A percentile compares a stretch with the other conserved stretches of the same genome.
These are phyloP conservation scores for Corylus heterophylla DNA, from an alignment of 306 rosid species.

Conservation along the genomic window DNA sequence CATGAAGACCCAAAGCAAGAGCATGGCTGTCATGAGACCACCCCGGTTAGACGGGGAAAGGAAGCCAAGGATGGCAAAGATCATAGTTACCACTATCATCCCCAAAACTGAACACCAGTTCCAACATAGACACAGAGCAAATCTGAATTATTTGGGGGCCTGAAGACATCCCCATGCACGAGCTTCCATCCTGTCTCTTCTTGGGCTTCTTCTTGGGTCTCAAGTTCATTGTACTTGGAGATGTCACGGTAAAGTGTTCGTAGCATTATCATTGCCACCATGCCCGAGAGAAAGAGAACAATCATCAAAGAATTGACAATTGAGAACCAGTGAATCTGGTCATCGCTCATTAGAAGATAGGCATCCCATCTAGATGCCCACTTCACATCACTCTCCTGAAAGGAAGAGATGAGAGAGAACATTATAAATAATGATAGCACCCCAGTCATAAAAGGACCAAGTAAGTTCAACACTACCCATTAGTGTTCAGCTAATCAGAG, in stretches of 20 bases:
- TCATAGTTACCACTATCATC: slow-evolving; percentile 91
- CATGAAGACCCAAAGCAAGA: slow-evolving; percentile 97
- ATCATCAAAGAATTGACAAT: slow-evolving; percentile 96
- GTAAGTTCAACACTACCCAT: not conserved
- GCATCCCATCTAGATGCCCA: slow-evolving; percentile 99
- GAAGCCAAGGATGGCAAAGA: slow-evolving; percentile 92
- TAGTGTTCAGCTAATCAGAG: not conserved
- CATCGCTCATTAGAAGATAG: slow-evolving; percentile 90
- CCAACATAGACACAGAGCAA: slow-evolving; percentile 91
- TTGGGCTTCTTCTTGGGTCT: slow-evolving; percentile 99
- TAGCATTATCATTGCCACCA: slow-evolving; percentile 99
- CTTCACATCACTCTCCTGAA: slow-evolving; percentile 91
- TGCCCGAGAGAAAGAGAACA: slow-evolving; percentile 97
- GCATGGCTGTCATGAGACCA: slow-evolving; percentile 98
- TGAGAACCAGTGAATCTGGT: slow-evolving; percentile 97
- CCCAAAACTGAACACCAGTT: slow-evolving; percentile 96
- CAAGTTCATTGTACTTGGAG: slow-evolving; percentile 95
- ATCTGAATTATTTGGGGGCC: slow-evolving; percentile 84
- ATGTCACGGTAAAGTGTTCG: slow-evolving; percentile 94
- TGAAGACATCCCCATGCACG: slow-evolving; percentile 96
- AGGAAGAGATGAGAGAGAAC: slow-evolving; percentile 28
- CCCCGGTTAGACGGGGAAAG: slow-evolving; percentile 98
- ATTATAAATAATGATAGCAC: slow-evolving; percentile 25
- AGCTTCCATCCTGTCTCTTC: slow-evolving; percentile 99
- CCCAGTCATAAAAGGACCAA: not conserved